Percentiles rank a stretch among this genome's conserved stretches.
These are phyloP conservation scores for Cyberlindnera samutprakarnensis DNA, from an alignment of 805 yeast species.

Conservation along the genomic window DNA sequence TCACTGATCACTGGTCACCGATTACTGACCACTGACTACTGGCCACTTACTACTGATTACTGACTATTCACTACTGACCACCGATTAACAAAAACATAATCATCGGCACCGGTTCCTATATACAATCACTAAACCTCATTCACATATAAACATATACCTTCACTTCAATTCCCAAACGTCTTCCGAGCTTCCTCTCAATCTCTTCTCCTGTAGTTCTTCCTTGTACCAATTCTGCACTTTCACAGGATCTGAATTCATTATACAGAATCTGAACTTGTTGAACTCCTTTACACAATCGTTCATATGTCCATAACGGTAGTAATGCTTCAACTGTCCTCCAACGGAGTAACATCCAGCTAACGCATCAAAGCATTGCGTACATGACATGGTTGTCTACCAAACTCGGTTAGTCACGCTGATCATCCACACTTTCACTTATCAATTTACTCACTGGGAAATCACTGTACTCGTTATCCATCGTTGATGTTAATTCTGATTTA, in stretches of 20 bases:
- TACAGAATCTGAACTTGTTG: slow-evolving; percentile 74
- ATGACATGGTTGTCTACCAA: slow-evolving; percentile 45
- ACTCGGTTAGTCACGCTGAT: too few species aligned
- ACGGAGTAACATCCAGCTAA: slow-evolving; percentile 78
- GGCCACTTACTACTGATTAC: too few species aligned
- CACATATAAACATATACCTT: not conserved
- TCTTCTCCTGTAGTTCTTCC: slow-evolving; percentile 50
- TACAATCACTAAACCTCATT: not conserved
- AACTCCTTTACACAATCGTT: slow-evolving; percentile 64
- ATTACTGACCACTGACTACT: too few species aligned
- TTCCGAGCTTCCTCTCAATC: slow-evolving; percentile 68
- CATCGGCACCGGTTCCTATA: not conserved
- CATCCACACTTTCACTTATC: too few species aligned
- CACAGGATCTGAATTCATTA: slow-evolving; percentile 48
- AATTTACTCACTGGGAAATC: slow-evolving; percentile 19
- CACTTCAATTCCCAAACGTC: slow-evolving; percentile 62
- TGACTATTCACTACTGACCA: too few species aligned
- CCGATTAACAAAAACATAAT: too few species aligned
- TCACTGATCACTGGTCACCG: too few species aligned
- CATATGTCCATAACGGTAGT: slow-evolving; percentile 77
- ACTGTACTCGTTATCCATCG: slow-evolving; percentile 8
- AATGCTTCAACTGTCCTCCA: slow-evolving; percentile 83
- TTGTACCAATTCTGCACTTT: slow-evolving; percentile 72
- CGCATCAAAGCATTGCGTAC: slow-evolving; percentile 83
- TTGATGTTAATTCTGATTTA: too few species aligned